Evolutionary conservation across 768 basidiomycete genomes (phyloP), one percentile per base, ranked within the genome.

Genomic region (Cystofilobasidium macerans): DNA sequence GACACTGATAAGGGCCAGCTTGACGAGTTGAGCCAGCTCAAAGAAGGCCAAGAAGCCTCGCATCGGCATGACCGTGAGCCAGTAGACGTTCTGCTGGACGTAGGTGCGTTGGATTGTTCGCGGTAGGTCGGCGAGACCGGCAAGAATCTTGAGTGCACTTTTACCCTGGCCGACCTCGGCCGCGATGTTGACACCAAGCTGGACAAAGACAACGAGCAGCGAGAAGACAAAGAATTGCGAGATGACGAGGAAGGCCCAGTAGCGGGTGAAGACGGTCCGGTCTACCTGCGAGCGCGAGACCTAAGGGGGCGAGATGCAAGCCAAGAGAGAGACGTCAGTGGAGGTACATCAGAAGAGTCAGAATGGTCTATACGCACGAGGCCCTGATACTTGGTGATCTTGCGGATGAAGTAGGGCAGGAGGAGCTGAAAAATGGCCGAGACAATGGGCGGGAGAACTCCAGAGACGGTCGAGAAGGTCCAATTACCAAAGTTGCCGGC

Each of bases 41-140:
- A 98, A 98, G 64, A 97, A 80, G 13, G 84, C 87, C 47, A 98
- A 82, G 82, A 97, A 95, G 30, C 93, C 95, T 74, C 94, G 89
- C 42, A 98, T 80, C 86, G 92, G 90, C 80, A 93, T 89, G 79
- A 85, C 93, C 4, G 89, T 94, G 59, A 94, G 78, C 89, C 90
- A 94, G 76, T 87, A 95, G 26, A 87, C 88, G 11, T 86, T 81
- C 73, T 98, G 94, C 72, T 87, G 83, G 71, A 98, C 85, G 72
- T 98, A 99, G 0, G 93, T 91, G 58, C 79, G 78, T 72, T 95
- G 88, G 72, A 98, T 88, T 6, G 76, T 28, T 20, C 45, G 32
- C 6, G 67, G 67, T 12, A 68, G 38, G 45, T 57, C 62, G 11
- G n/a, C 24, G 16, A 67, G 38, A 14, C 47, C 47, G 8, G 22